Percentiles rank a stretch among this genome's conserved stretches.
These are phyloP conservation scores for Licmophora abbreviata DNA, from an alignment of 108 stramenopile species.

Conservation along the genomic window DNA sequence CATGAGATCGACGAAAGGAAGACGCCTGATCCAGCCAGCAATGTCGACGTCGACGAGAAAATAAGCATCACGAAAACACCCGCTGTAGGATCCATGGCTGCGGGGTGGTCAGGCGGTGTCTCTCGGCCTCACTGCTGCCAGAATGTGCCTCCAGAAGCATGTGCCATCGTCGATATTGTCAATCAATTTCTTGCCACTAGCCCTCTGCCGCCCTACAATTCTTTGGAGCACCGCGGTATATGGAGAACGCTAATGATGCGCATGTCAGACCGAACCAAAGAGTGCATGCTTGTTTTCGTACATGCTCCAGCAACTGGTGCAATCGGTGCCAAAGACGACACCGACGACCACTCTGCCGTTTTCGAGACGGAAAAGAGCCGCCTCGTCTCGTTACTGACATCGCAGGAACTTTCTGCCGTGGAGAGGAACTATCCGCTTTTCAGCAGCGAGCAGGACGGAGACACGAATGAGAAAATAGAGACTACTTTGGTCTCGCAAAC, in stretches of 20 bases:
- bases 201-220: slow-evolving; percentile 60
- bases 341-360: slow-evolving; percentile 21
- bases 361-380: slow-evolving; percentile 57
- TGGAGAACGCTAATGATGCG: slow-evolving; percentile 74
- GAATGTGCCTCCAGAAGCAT: slow-evolving; percentile 69
- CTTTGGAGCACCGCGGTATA: slow-evolving; percentile 49
- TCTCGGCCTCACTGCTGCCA: slow-evolving; percentile 59
- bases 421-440: slow-evolving; percentile 14
- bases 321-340: slow-evolving; percentile 29
- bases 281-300: slow-evolving; percentile 63
- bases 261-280: slow-evolving; percentile 42
- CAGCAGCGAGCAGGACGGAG: slow-evolving; percentile 7
- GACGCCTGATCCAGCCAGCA: slow-evolving; percentile 1
- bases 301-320: slow-evolving; percentile 60
- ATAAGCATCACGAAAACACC: slow-evolving; percentile 27
- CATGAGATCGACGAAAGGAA: slow-evolving; percentile 1
- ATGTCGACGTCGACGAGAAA: slow-evolving; percentile 1
- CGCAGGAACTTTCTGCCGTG: slow-evolving; percentile 19
- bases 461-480: slow-evolving; percentile 18
- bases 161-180: slow-evolving; percentile 50
- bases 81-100: slow-evolving; percentile 70
- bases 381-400: slow-evolving; percentile 35
- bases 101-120: slow-evolving; percentile 67
- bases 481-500: too few relatives aligned
- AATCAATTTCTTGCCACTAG: slow-evolving; percentile 44